Evolutionary conservation across 192 early-diverging fungal species (phyloP), one percentile per base, ranked within the genome.

Genomic region (Entomortierella lignicola): DNA sequence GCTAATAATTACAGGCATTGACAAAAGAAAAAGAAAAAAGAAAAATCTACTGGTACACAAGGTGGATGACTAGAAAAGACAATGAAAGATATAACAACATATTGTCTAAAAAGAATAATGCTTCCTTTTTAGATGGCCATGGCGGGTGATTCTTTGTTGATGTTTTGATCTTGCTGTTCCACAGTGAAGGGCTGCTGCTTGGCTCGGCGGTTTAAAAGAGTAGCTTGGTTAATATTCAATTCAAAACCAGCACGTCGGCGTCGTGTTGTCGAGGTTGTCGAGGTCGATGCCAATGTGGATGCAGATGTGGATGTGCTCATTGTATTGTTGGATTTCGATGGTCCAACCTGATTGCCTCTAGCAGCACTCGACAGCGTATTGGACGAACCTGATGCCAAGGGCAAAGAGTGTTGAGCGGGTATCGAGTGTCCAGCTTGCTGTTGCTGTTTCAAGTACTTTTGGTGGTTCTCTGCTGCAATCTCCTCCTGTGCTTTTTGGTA

Each of bases 191-290:
- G 29, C 11, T 57, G 55, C n/a, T 77, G 53, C 60, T 81, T 84
- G 21, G 69, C 67, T 15, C 82, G 55, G 55, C 82, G 74, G 30
- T 73, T 74, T 34, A 84, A 39, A 7, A 84, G 56, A 11, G 82
- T 84, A 11, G 82, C 82, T 15, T 71, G 69, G 43, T 77, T 67
- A 20, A 84, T 63, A 34, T 77, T 81, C 39, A 84, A 31, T 30
- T 81, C 77, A 21, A 84, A 84, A 0, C 63, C 82, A 5, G 48
- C 63, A 15, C 71, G 63, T 43, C 67, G 60, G 21, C 66, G 66
- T 20, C 74, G 47, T 30, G 44, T 75, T 27, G 56, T 61, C 4
- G 62, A 61, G 0, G 54, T 32, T 2, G 51, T 34, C 3, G 73
- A 63, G 0, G 73, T 58, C 1, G 66, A 69, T 2, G 60, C 50